Base-by-base conservation (phyloP, 192 early-diverging fungal genomes). In the Umbelopsis ramanniana region DNA sequence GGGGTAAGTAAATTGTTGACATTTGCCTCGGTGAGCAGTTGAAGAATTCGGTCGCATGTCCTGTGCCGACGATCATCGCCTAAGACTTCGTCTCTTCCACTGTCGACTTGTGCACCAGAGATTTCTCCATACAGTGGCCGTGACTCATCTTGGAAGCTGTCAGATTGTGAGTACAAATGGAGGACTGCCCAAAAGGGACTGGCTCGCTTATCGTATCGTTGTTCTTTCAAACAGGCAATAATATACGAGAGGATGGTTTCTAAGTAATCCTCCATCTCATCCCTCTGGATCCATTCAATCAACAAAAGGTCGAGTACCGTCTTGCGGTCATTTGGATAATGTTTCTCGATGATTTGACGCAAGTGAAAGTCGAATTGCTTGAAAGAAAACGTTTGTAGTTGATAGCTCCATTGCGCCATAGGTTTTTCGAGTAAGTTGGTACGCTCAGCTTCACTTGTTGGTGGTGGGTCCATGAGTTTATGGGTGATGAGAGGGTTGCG, bases 141-240 rank as follows among this genome's bases (percentile, higher is more conserved):
- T 6, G 48, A 26, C 1, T 74, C 52, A 7, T 50, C 17, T 37
- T 24, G 47, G 15, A 45, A 40, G 3, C 55, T 45, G 46, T 72
- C 71, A 17, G 71, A 48, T 21, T 50, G 46, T 8, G 47, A 29
- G 46, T 66, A 74, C 2, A 74, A 40, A 22, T 74, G 72, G 12
- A 72, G 26, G 14, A 74, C 66, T 2, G 77, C 72, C 24, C 74
- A 74, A 52, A 66, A 79, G 0, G 77, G 77, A 10, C 73, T 66
- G 8, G 43, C 21, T 9, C 52, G 69, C 35, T 47, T 55, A 19
- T 74, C 54, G 29, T 79, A 79, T 14, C 45, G 66, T 33, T 35
- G 33, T 2, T 43, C 66, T 19, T 33, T 15, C 29, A 72, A 35
- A 12, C 60, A 24, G 5, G 24, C 23, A 10, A 60, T 29, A 9